These are phyloP conservation scores for Trichophyton schoenleinii DNA, from an alignment of 2,329 filamentous ascomycete genomes.

Conservation along the genomic window DNA sequence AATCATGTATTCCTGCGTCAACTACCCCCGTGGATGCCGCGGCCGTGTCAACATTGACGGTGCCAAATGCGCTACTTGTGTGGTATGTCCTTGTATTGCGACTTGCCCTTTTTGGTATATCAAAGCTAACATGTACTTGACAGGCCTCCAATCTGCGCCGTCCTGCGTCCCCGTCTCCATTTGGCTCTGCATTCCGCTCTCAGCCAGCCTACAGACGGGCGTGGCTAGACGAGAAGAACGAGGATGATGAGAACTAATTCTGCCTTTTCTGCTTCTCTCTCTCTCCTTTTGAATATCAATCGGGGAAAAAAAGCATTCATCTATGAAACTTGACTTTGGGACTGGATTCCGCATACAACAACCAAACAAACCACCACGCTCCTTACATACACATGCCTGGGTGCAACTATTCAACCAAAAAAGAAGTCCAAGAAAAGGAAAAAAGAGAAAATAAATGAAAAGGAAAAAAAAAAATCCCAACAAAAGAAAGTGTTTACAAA, in stretches of 20 bases:
- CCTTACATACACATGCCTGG: not conserved
- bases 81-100: conserved; percentile 23
- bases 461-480: not conserved
- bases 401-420: not conserved
- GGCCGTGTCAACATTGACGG: conserved; percentile 34
- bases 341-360: conserved; percentile 9
- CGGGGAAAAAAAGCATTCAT: not conserved
- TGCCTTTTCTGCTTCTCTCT: not conserved
- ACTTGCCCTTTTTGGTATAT: not conserved
- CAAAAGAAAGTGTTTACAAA: too few species aligned
- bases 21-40: conserved; percentile 37
- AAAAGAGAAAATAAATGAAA: not conserved
- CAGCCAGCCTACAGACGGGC: conserved; percentile 12
- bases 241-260: not conserved
- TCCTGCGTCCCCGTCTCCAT: conserved; percentile 28
- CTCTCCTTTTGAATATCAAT: not conserved
- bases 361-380: conserved; percentile 1
- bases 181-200: conserved; percentile 18
- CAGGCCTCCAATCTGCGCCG: conserved; percentile 29
- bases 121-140: conserved; percentile 14
- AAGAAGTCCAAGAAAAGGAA: not conserved
- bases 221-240: conserved; percentile 6
- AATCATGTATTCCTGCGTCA: conserved; percentile 37
- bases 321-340: conserved; percentile 1
- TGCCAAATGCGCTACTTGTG: conserved; percentile 34